Evolutionary conservation across 116 monocot genomes (phyloP), one percentile per base, ranked within the genome.

Genomic region (Papilionanthe hybrid): DNA sequence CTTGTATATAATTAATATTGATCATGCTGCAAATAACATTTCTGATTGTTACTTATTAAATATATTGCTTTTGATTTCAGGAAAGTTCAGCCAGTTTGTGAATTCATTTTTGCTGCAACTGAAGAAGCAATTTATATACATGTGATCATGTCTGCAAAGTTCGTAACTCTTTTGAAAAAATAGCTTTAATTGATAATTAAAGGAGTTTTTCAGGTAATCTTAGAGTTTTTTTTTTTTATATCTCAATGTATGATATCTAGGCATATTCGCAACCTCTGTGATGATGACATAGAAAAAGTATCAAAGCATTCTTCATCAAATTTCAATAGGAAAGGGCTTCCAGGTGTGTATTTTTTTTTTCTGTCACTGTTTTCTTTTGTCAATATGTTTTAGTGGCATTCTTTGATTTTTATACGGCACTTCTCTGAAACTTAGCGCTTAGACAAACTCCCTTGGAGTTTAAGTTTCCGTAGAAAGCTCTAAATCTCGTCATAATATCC

Each of bases 41-140:
- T 37, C 37, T 37, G 37, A 37, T 37, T 37, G 37, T 37, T 37
- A 37, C 37, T 37, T 37, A 37, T 37, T 0, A 37, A 37, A 37
- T 37, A 37, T 3, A 37, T 37, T 3, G 37, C 37, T 75, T 79
- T 80, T 85, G 75, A 79, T 80, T 85, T 75, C 53, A 97, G 94
- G 87, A 87, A 89, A 82, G 66, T 76, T 58, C 97, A 91, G 72
- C 94, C 89, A 17, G 86, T 89, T 23, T 41, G 92, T 83, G 97
- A 97, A 75, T 94, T 97, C 79, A 60, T 91, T 42, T 94, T 97
- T 91, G 78, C 94, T 74, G 92, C 94, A 37, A 92, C 88, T 29
- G 97, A 94, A 78, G 97, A 97, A 82, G 92, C 97, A 75, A 80
- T 97, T 23, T 97, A 90, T 80, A 92, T 92, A 75, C 92, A 94